Evolutionary conservation across 148 eudicot species (phyloP), one percentile per base, ranked within the genome.

Genomic region (Persicaria maculosa): DNA sequence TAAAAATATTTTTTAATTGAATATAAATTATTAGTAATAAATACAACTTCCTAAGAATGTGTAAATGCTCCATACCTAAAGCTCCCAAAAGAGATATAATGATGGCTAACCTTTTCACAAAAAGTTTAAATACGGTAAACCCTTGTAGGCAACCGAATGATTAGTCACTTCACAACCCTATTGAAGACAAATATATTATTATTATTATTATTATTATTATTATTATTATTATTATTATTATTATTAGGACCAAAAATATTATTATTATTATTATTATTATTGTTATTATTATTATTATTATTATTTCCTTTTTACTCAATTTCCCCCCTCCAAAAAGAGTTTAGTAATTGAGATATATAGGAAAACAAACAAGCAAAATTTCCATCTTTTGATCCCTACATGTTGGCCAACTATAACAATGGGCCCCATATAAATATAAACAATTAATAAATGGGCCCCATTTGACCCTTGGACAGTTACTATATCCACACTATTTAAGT

Each of bases 381-480:
- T 62, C 68, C 68, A 62, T 31, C 68, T 31, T 62, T 62, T 62
- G n/a, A 62, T 62, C 11, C 68, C 68, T 25, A 59, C 67, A 65
- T 65, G 70, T 65, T 65, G 70, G 70, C 46, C 47, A 65, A 65
- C 70, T 14, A 40, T 65, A 11, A 62, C 36, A 65, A 65, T 6
- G 44, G 70, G 70, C 46, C 14, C 69, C 47, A 65, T 36, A 36
- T 40, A 15, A 5, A 17, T 9, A 65, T 11, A 62, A 65, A 65
- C 14, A 12, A 43, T 40, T 12, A 65, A 2, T n/a, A 65, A 9
- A 14, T 14, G 70, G 70, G 19, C 12, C 47, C 47, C 70, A 36
- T 36, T 65, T 31, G 31, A 22, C 31, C 62, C 10, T 65, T 65
- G 11, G 46, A 65, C 70, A 65, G 12, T 40, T 65, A 65, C 17